phyloP scores from a whole-genome alignment of 306 rosid genomes.

The Acacia acuminata region DNA sequence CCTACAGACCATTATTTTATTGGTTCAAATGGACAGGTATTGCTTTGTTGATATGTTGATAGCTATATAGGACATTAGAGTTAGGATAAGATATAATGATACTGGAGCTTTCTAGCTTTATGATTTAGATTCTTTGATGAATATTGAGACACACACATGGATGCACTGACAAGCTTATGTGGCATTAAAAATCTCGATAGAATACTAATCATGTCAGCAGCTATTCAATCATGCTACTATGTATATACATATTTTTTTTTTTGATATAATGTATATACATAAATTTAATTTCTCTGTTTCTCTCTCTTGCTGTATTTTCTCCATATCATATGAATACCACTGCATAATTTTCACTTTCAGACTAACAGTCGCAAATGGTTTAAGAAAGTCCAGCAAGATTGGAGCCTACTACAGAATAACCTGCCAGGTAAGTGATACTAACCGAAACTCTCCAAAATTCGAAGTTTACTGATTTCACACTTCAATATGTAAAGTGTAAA shows the following conservation, averaged over 20 bases:
- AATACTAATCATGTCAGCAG: background rate
- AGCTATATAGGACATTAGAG: background rate
- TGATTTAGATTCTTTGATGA: slow-evolving; percentile 9
- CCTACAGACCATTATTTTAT: slow-evolving; percentile 85
- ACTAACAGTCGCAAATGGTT: slow-evolving; percentile 74
- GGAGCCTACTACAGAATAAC: slow-evolving; percentile 95
- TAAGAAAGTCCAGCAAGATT: slow-evolving; percentile 97
- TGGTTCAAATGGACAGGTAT: slow-evolving; percentile 86
- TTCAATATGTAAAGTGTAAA: slow-evolving; percentile 23
- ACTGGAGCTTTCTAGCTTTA: slow-evolving; percentile 18
- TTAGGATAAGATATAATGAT: slow-evolving; percentile 20
- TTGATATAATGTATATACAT: background rate
- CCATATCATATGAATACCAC: slow-evolving; percentile 22
- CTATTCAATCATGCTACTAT: background rate
- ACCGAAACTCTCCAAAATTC: slow-evolving; percentile 28
- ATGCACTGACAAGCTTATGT: background rate
- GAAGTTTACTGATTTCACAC: slow-evolving; percentile 26
- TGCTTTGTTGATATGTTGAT: slow-evolving; percentile 19
- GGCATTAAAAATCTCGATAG: slow-evolving; percentile 1
- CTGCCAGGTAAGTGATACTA: slow-evolving; percentile 69
- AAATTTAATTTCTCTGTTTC: slow-evolving; percentile 16
- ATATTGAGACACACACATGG: slow-evolving; percentile 1
- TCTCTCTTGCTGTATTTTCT: slow-evolving; percentile 32
- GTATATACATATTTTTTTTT: background rate
- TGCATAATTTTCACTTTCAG: slow-evolving; percentile 50